Evolutionary conservation across 2,329 filamentous ascomycete species (phyloP).

Genomic region (Thelonectria discophora): DNA sequence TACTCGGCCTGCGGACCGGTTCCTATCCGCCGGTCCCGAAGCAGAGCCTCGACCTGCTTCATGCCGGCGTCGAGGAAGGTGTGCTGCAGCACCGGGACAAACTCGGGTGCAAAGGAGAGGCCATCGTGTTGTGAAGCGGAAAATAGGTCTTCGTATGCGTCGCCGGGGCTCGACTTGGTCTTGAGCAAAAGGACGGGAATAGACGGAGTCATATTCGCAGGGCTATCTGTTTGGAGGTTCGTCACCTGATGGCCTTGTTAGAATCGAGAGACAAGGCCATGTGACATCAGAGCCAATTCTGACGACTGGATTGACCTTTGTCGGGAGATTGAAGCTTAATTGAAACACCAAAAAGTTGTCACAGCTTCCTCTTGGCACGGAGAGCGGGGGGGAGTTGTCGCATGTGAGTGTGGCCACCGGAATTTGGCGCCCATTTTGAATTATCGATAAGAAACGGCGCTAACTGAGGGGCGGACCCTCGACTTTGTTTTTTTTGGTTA

Average conservation of each 20-base stretch:
- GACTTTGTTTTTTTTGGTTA: slow-evolving; percentile 8
- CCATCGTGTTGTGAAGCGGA: slow-evolving; percentile 48
- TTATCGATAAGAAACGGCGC: slow-evolving; percentile 14
- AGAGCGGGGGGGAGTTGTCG: not conserved
- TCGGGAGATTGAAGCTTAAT: not conserved
- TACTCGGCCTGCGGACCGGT: slow-evolving; percentile 56
- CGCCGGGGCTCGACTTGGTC: slow-evolving; percentile 75
- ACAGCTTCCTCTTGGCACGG: not conserved
- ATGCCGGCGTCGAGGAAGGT: slow-evolving; percentile 69
- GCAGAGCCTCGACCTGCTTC: slow-evolving; percentile 58
- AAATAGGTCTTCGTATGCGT: slow-evolving; percentile 78
- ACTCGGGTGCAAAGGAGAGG: slow-evolving; percentile 67
- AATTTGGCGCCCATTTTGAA: not conserved
- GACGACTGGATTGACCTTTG: not conserved
- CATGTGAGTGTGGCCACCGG: slow-evolving; percentile 13
- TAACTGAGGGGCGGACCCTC: not conserved
- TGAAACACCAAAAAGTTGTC: not conserved
- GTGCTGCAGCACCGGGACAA: slow-evolving; percentile 82
- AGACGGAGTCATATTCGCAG: slow-evolving; percentile 26
- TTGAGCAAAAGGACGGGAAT: slow-evolving; percentile 76
- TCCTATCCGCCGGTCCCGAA: slow-evolving; percentile 57
- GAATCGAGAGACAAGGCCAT: slow-evolving; percentile 19
- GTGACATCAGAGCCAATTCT: not conserved
- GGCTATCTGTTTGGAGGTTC: not conserved
- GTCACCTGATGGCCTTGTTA: slow-evolving; percentile 18